A percentile compares a stretch with the other conserved stretches of the same genome.
Conservation (phyloP, 768 basidiomycete genomes). For the Xerocomus brunneocitrinus region DNA sequence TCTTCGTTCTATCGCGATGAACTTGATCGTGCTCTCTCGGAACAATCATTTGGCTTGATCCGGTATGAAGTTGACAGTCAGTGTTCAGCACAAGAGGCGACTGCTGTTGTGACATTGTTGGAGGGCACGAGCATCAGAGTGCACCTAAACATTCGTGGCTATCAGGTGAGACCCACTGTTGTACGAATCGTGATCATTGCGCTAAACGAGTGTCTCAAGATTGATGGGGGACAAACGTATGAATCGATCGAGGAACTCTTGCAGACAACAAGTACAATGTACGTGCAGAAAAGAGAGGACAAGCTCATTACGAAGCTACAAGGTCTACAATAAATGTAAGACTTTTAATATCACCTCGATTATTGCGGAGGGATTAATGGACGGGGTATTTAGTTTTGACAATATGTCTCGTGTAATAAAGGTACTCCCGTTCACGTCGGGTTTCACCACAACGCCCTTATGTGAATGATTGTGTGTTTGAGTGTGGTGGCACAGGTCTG, state of each 20-base stretch:
- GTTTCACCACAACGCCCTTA: not conserved
- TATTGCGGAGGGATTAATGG: constrained; percentile 1
- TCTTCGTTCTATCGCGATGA: constrained; percentile 40
- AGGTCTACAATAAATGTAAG: constrained; percentile 30
- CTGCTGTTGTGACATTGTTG: constrained; percentile 49
- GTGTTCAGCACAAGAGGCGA: constrained; percentile 43
- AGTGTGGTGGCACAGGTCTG: not conserved
- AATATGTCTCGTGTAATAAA: not conserved
- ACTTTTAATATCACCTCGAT: not conserved
- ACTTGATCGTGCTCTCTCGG: constrained; percentile 49
- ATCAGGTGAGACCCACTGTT: constrained; percentile 38
- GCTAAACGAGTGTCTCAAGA: constrained; percentile 16
- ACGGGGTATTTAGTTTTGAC: not conserved
- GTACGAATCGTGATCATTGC: constrained; percentile 2
- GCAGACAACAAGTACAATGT: constrained; percentile 50
- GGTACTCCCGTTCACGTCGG: not conserved
- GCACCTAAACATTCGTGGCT: constrained; percentile 50
- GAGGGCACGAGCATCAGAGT: constrained; percentile 50
- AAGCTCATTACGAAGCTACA: constrained; percentile 46
- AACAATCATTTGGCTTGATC: constrained; percentile 55
- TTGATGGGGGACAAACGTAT: constrained; percentile 32
- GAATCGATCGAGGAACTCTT: constrained; percentile 62
- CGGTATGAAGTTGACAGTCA: constrained; percentile 38
- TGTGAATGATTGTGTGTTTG: not conserved
- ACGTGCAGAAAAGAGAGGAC: constrained; percentile 43